Evolutionary conservation across 805 yeast species (phyloP), one percentile per base, ranked within the genome.

Genomic region (Saccharomyces kudriavzevii): DNA sequence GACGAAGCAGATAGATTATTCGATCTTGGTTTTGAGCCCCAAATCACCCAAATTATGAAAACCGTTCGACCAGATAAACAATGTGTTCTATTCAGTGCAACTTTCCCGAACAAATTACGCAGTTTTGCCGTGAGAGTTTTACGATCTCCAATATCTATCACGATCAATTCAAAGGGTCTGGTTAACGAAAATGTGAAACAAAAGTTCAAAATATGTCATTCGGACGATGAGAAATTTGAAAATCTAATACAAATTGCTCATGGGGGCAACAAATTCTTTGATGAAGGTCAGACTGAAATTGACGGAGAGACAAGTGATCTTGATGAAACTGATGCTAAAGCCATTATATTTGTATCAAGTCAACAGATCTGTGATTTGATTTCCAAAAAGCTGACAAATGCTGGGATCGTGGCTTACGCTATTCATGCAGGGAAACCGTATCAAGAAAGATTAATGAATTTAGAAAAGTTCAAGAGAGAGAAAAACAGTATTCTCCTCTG

Each of bases 1-100:
- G 99, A 94, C 67, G 99, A 94, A 66, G 97, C 98, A 1, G 99
- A 94, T 69, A 73, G 99, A 58, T 84, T 94, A 87, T 92, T 92
- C 72, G 99, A 94, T 68, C 74, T 94, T 79, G 99, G 99, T 1
- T 94, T 94, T 70, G 98, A 89, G 61, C 98, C 99, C 0, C 99
- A 94, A 65, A 89, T 94, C 3, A 82, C 80, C 60, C 88, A 89
- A 62, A 85, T 94, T 24, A 75, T 90, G 65, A 75, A 79, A 14
- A 85, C 86, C 40, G 77, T 89, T 2, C 75, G 97, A 49, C 94
- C 94, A 0, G 97, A 91, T 65, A 75, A 86, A 49, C 98, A 92
- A 64, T 87, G 94, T 17, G 92, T 91, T 2, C 70, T 94, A 26
- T 94, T 92, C 66, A 89, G 97, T 10, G 99, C 99, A 0, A 94